A percentile compares a stretch with the other conserved stretches of the same genome.
These are phyloP conservation scores for Cercis canadensis DNA, from an alignment of 306 rosid genomes.

Conservation along the genomic window DNA sequence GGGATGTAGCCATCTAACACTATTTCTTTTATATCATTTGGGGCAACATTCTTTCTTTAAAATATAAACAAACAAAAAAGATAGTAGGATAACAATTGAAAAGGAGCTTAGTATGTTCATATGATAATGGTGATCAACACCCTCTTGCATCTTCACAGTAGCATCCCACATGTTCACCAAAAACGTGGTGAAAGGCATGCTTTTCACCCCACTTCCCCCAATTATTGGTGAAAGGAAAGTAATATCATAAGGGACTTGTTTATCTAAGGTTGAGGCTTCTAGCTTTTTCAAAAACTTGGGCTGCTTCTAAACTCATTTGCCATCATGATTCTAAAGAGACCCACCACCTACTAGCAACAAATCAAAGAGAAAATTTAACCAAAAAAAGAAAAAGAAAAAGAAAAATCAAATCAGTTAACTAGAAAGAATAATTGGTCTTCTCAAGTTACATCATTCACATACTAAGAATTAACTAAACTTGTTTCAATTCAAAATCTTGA, in stretches of 20 bases:
- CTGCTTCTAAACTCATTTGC: conserved; percentile 1
- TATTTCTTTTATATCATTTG: conserved; percentile 39
- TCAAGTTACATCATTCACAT: conserved; percentile 16
- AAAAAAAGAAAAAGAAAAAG: too few relatives aligned
- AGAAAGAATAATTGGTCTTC: background rate
- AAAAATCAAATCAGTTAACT: background rate
- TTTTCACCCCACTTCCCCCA: conserved; percentile 52
- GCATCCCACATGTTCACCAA: conserved; percentile 65
- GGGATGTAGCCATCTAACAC: conserved; percentile 36
- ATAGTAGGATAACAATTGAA: conserved; percentile 36
- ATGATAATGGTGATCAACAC: conserved; percentile 56
- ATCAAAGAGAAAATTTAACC: background rate
- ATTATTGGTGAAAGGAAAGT: conserved; percentile 59
- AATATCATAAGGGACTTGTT: conserved; percentile 38
- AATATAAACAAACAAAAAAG: conserved; percentile 45
- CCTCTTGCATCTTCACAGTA: conserved; percentile 33
- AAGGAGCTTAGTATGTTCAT: conserved; percentile 35
- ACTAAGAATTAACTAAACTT: conserved; percentile 4
- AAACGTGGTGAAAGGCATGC: conserved; percentile 56
- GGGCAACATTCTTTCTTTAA: conserved; percentile 48
- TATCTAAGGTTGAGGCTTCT: conserved; percentile 33
- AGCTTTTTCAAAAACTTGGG: conserved; percentile 35
- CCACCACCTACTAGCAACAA: conserved; percentile 24
- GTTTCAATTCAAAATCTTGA: conserved; percentile 26
- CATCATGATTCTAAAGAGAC: background rate